Evolutionary conservation across 441 rosid species (phyloP).

Genomic region (Croton laevigatus): DNA sequence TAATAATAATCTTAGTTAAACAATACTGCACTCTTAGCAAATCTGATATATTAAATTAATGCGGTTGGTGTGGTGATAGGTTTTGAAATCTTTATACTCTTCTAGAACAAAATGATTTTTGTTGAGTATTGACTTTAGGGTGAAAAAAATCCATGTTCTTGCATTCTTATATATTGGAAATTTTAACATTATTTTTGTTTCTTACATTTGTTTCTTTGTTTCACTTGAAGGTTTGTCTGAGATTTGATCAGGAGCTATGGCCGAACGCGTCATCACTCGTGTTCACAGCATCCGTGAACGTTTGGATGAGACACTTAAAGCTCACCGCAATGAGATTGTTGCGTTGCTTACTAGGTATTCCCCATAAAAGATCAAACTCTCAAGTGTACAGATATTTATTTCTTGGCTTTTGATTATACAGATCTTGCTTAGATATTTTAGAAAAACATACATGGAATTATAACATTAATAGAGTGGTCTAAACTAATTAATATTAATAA

Average conservation of each 20-base stretch:
- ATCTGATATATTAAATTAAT: slow-evolving; percentile 9
- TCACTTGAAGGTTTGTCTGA: background rate
- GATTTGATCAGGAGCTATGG: slow-evolving; percentile 23
- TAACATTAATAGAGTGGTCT: background rate
- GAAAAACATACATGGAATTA: background rate
- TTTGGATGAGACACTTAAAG: slow-evolving; percentile 68
- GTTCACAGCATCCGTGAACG: slow-evolving; percentile 95
- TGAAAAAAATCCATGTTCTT: slow-evolving; percentile 5
- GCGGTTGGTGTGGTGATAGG: slow-evolving; percentile 26
- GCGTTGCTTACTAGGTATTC: slow-evolving; percentile 79
- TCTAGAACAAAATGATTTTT: slow-evolving; percentile 21
- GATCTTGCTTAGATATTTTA: background rate
- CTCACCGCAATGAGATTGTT: slow-evolving; percentile 78
- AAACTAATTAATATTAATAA: background rate
- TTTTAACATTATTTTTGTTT: slow-evolving; percentile 15
- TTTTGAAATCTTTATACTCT: slow-evolving; percentile 19
- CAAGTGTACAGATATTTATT: background rate
- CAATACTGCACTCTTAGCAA: background rate
- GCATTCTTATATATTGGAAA: background rate
- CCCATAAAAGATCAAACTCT: background rate
- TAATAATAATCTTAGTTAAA: slow-evolving; percentile 18
- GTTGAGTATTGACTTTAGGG: slow-evolving; percentile 25
- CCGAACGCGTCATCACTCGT: slow-evolving; percentile 64
- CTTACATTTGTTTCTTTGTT: slow-evolving; percentile 16
- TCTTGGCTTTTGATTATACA: background rate